Conservation (phyloP, 202 grass and related monocot species). For the Musa balbisiana region DNA sequence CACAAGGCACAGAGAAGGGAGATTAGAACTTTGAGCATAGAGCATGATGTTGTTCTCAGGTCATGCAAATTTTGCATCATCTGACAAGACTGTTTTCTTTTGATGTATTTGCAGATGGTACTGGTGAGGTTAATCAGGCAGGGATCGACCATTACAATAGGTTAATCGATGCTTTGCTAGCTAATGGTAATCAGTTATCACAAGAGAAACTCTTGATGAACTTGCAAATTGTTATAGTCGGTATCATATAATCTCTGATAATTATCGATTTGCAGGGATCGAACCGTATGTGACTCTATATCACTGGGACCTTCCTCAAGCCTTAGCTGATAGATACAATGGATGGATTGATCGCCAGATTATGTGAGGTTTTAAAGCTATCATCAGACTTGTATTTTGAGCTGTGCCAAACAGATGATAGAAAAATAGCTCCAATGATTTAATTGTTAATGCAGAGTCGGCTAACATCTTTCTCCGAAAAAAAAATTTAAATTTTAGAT, state of each 20-base stretch:
- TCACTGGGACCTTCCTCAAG: constrained; percentile 7
- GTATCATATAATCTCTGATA: constrained; percentile 7
- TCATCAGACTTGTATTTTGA: too few relatives aligned
- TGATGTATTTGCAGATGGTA: constrained; percentile 44
- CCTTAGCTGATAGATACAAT: neutral
- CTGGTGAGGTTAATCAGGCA: constrained; percentile 59
- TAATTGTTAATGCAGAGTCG: too few relatives aligned
- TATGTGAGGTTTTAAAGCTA: neutral
- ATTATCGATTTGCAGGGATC: constrained; percentile 38
- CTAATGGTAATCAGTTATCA: constrained; percentile 41
- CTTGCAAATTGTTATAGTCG: neutral
- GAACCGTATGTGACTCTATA: constrained; percentile 16
- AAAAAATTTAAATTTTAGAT: too few relatives aligned
- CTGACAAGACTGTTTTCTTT: too few relatives aligned
- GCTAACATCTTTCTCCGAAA: too few relatives aligned
- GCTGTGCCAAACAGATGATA: too few relatives aligned
- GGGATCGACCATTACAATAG: constrained; percentile 95
- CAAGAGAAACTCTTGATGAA: too few relatives aligned
- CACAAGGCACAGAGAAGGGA: too few relatives aligned
- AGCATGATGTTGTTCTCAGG: too few relatives aligned
- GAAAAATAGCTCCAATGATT: too few relatives aligned
- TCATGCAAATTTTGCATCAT: too few relatives aligned
- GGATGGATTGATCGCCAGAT: constrained; percentile 41
- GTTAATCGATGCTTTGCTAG: constrained; percentile 62
- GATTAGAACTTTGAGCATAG: too few relatives aligned